Percentiles rank a stretch among this genome's conserved stretches.
Evolutionary conservation across 2,329 filamentous ascomycete species (phyloP).

Genomic region (Cordyceps cicadae): DNA sequence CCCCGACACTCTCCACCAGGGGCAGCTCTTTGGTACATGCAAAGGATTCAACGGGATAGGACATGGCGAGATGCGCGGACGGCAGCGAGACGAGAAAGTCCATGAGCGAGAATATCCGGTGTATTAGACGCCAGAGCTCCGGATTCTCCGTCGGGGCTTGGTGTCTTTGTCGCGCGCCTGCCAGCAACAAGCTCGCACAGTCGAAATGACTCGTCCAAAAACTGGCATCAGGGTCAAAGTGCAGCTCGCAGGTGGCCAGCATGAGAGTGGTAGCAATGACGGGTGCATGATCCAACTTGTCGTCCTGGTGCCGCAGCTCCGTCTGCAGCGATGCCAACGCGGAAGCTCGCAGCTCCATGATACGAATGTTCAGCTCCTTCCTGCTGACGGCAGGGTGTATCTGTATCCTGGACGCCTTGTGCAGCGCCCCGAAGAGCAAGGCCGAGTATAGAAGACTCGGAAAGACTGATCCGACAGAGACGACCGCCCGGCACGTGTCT

Average conservation of each 20-base stretch:
- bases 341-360: not conserved
- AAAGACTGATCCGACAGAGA: slow-evolving; percentile 6
- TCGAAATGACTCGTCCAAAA: slow-evolving; percentile 9
- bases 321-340: not conserved
- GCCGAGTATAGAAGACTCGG: slow-evolving; percentile 4
- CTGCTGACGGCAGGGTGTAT: too few species aligned
- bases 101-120: not conserved
- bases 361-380: not conserved
- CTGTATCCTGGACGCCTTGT: not conserved
- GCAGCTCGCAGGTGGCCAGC: slow-evolving; percentile 9
- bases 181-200: not conserved
- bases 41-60: not conserved
- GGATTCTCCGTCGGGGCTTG: not conserved
- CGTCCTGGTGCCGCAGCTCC: not conserved
- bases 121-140: not conserved
- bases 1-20: not conserved
- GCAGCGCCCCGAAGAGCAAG: slow-evolving; percentile 1
- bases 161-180: not conserved
- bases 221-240: not conserved
- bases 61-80: not conserved
- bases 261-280: slow-evolving; percentile 7
- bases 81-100: slow-evolving; percentile 3
- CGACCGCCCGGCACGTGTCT: slow-evolving; percentile 6
- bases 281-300: not conserved
- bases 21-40: not conserved